Conservation (phyloP, 371 early-diverging fungal genomes). For the Dinochytrium kinnereticum region DNA sequence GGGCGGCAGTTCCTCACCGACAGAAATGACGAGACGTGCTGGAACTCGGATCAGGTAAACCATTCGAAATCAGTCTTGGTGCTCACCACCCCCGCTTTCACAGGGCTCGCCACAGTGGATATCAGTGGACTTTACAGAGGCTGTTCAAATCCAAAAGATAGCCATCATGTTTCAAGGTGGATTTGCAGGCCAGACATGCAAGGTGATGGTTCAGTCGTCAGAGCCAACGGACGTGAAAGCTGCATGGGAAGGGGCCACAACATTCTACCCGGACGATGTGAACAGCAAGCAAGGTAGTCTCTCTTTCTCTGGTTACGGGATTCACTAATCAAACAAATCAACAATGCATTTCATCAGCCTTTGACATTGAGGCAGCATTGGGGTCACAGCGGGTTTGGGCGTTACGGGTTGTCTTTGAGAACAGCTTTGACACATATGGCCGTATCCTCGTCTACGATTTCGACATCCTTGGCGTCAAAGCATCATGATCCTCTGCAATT, state of each 20-base stretch:
- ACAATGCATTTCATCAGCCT: neutral
- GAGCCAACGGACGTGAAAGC: conserved; percentile 14
- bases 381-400: conserved; percentile 34
- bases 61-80: neutral
- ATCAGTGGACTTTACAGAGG: conserved; percentile 65
- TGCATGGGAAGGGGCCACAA: conserved; percentile 53
- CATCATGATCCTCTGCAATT: neutral
- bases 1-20: conserved; percentile 86
- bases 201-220: conserved; percentile 43
- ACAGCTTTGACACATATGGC: conserved; percentile 88
- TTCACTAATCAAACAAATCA: neutral
- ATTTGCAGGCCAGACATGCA: conserved; percentile 80
- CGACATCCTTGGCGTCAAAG: conserved; percentile 62
- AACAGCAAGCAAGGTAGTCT: conserved; percentile 62
- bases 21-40: conserved; percentile 82
- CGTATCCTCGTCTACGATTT: conserved; percentile 82
- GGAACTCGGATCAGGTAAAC: conserved; percentile 89
- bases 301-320: neutral
- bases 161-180: conserved; percentile 90
- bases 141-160: conserved; percentile 16
- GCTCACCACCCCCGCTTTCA: neutral
- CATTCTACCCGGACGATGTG: conserved; percentile 73
- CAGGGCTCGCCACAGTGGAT: conserved; percentile 86
- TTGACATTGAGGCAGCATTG: conserved; percentile 36
- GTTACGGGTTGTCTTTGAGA: conserved; percentile 73